A percentile compares a stretch with the other conserved stretches of the same genome.
Evolutionary conservation across 169 alveolate genomes (phyloP).

Genomic region (Eimeria sp.): DNA sequence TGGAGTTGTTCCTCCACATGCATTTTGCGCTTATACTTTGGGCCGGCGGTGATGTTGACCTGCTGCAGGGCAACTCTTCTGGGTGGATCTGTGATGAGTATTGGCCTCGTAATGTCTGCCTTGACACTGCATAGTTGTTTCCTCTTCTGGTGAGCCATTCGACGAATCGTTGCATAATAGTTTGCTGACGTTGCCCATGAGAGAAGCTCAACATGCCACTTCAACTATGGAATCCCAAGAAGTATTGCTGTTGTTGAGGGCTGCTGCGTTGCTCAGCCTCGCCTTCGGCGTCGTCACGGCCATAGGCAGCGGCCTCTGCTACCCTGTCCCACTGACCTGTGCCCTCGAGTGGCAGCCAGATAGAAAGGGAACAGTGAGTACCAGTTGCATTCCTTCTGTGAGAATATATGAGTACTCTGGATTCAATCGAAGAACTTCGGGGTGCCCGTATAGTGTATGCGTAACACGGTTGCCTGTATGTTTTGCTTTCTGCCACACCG

Average conservation of each 20-base stretch:
- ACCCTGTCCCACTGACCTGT: conserved; percentile 80
- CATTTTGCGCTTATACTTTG: background rate
- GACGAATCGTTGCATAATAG: background rate
- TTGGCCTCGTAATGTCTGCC: conserved; percentile 69
- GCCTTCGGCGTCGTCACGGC: conserved; percentile 81
- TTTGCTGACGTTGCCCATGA: background rate
- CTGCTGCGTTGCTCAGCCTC: conserved; percentile 17
- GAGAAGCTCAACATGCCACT: background rate
- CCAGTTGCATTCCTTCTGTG: background rate
- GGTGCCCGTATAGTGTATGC: background rate
- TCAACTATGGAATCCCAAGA: too few species aligned
- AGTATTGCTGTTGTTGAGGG: background rate
- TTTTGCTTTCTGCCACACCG: background rate
- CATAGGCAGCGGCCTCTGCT: conserved; percentile 82
- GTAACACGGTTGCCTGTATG: background rate
- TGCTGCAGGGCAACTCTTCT: conserved; percentile 74
- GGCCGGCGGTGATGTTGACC: background rate
- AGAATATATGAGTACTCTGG: background rate
- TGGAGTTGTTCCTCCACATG: too few species aligned
- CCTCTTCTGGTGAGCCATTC: conserved; percentile 40
- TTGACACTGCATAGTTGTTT: conserved; percentile 64
- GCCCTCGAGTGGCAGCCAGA: conserved; percentile 81
- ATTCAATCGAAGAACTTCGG: background rate
- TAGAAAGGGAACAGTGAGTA: conserved; percentile 56
- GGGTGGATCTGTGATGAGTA: conserved; percentile 72